Evolutionary conservation across 176 grass and related monocot species (phyloP).

Genomic region (Phyllostachys edulis): DNA sequence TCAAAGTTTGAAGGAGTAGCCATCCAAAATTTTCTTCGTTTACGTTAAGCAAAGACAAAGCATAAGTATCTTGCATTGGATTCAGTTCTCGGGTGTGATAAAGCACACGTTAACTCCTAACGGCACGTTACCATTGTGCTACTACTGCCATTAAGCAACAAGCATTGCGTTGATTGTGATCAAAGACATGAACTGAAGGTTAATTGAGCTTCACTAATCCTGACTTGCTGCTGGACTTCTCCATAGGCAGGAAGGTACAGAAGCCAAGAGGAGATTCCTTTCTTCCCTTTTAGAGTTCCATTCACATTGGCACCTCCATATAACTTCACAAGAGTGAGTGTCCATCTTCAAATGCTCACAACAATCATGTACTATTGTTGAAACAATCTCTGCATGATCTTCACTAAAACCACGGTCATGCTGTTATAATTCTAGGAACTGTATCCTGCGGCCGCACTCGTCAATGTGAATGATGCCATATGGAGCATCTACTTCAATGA

Average conservation of each 20-base stretch:
- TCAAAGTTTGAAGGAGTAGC: not conserved
- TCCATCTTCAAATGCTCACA: not conserved
- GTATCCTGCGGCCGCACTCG: conserved; percentile 45
- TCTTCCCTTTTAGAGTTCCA: conserved; percentile 57
- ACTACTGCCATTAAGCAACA: conserved; percentile 10
- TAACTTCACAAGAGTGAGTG: conserved; percentile 48
- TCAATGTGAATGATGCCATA: conserved; percentile 61
- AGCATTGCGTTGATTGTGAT: conserved; percentile 1
- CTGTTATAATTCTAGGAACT: conserved; percentile 46
- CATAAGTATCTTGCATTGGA: not conserved
- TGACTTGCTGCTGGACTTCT: not conserved
- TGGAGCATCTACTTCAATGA: conserved; percentile 72
- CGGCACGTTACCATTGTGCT: conserved; percentile 22
- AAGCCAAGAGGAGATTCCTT: conserved; percentile 80
- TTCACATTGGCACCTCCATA: conserved; percentile 40
- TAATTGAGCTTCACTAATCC: not conserved
- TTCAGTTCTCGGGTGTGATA: not conserved
- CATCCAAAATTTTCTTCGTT: not conserved
- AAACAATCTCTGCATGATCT: not conserved
- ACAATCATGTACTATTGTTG: not conserved
- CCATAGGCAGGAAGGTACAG: conserved; percentile 70
- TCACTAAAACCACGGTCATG: not conserved
- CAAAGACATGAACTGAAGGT: conserved; percentile 1
- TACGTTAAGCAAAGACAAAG: not conserved
- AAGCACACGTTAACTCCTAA: not conserved